Conservation (phyloP, 2,329 filamentous ascomycete genomes). For the Aspergillus fumigatus region DNA sequence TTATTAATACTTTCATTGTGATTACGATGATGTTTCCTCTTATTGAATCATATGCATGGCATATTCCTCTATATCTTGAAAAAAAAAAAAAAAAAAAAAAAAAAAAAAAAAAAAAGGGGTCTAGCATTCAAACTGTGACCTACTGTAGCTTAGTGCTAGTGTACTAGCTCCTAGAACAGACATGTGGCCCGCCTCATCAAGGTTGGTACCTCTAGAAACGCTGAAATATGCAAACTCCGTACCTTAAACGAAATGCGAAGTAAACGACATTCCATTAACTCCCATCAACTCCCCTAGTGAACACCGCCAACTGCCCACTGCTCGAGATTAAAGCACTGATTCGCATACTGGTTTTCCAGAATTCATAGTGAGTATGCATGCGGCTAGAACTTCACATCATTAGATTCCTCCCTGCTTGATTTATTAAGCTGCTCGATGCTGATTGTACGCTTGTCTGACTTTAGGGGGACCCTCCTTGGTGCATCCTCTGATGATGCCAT, state of each 20-base stretch:
- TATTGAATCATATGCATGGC: not conserved
- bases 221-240: no score
- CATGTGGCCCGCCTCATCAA: no score
- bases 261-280: not conserved
- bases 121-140: not conserved
- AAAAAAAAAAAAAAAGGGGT: no score
- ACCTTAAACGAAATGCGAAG: no score
- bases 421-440: not conserved
- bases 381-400: not conserved
- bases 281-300: not conserved
- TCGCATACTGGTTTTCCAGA: not conserved
- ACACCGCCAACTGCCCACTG: no score
- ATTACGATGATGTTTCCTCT: not conserved
- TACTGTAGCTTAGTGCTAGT: no score
- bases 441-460: not conserved
- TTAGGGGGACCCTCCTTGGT: not conserved
- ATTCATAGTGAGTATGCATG: not conserved
- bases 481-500: not conserved
- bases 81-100: no score
- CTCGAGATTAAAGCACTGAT: not conserved
- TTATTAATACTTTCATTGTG: not conserved
- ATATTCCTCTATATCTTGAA: no score
- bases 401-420: not conserved
- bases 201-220: no score
- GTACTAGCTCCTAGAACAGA: no score